Percentiles rank a stretch among this genome's conserved stretches.
Evolutionary conservation across 2,329 filamentous ascomycete genomes (phyloP).

Genomic region (Plectosphaerella sp.): DNA sequence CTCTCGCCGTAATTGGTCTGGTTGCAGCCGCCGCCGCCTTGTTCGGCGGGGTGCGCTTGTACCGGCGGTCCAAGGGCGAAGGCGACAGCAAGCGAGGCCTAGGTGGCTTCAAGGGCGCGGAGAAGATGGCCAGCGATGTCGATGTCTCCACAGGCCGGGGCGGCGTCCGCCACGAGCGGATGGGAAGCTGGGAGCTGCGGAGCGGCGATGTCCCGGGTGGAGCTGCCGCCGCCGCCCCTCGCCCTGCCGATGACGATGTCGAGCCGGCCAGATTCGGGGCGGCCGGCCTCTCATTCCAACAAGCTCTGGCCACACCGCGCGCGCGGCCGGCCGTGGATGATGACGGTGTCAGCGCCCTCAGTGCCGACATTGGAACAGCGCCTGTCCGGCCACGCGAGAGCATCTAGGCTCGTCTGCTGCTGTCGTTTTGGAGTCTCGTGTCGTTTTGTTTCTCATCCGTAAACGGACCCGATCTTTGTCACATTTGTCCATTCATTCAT

Average conservation of each 20-base stretch:
- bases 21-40: conserved; percentile 24
- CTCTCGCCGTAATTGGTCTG: conserved; percentile 29
- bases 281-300: not conserved
- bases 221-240: not conserved
- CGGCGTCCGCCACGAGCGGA: conserved; percentile 37
- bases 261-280: conserved; percentile 5
- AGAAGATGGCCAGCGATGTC: conserved; percentile 38
- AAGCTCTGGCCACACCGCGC: not conserved
- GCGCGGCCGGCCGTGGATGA: conserved; percentile 20
- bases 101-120: conserved; percentile 38
- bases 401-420: conserved; percentile 19
- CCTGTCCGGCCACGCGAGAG: conserved; percentile 34
- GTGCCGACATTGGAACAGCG: conserved; percentile 11
- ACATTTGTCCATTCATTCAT: conserved; percentile 4
- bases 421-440: not conserved
- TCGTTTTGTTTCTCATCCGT: not conserved
- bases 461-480: not conserved
- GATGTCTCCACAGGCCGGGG: conserved; percentile 35
- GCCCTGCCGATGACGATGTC: conserved; percentile 3
- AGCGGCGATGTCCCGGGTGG: conserved; percentile 8
- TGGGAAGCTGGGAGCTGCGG: conserved; percentile 46
- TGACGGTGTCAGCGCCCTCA: conserved; percentile 30
- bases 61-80: conserved; percentile 10
- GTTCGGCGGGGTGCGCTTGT: conserved; percentile 27
- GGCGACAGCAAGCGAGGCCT: conserved; percentile 11